Conservation (phyloP, 192 early-diverging fungal genomes). For the Obelidium mucronatum region DNA sequence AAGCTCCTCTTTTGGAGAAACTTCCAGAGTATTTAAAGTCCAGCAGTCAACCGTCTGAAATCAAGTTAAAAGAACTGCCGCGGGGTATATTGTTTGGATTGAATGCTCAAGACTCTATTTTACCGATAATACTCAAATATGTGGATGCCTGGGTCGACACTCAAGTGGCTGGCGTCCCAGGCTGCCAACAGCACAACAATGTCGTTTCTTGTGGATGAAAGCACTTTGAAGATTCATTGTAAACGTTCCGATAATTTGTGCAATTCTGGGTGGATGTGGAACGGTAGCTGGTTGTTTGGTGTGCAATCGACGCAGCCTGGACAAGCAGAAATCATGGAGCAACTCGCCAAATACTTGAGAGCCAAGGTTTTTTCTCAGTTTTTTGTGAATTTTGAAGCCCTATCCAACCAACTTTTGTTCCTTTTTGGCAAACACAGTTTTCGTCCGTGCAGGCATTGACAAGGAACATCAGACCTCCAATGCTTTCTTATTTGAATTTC, state of each 20-base stretch:
- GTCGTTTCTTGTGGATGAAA: too few species aligned
- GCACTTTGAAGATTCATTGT: neutral
- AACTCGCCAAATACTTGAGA: neutral
- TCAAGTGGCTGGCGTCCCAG: neutral
- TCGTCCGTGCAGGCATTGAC: too few species aligned
- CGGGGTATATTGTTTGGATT: slow-evolving; percentile 8
- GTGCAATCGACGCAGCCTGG: neutral
- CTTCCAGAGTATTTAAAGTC: neutral
- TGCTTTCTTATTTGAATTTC: too few species aligned
- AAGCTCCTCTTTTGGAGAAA: neutral
- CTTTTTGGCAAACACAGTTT: too few species aligned
- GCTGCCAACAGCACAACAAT: too few species aligned
- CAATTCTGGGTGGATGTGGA: neutral
- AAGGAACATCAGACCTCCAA: too few species aligned
- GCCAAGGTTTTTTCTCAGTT: neutral
- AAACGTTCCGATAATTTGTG: neutral
- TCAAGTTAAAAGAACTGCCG: neutral
- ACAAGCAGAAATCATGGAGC: neutral
- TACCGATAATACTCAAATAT: neutral
- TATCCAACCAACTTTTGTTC: too few species aligned
- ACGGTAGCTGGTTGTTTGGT: neutral
- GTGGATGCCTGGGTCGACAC: slow-evolving; percentile 17
- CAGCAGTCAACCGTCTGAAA: neutral
- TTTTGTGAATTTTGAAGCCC: too few species aligned
- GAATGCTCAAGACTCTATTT: neutral